Base-by-base conservation (phyloP, 805 yeast genomes). In the Candida piceae region DNA sequence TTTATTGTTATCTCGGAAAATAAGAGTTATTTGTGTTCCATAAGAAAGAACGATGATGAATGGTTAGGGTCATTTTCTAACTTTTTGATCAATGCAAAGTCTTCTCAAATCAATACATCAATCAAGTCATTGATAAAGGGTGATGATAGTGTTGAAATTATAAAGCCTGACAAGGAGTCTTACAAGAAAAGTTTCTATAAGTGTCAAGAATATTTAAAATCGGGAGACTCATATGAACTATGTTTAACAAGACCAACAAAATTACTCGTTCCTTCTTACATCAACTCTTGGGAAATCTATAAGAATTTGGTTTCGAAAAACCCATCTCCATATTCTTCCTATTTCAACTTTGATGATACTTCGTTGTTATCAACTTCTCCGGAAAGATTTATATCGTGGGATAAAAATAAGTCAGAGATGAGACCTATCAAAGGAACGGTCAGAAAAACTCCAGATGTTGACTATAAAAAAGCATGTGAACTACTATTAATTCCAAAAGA, bases 341-440 rank as follows among this genome's bases (percentile, higher is more conserved):
- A 64, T 54, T 67, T 93, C 67, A 70, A 78, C 34, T 84, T 90
- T 50, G 70, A 66, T 2, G 83, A 80, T 42, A 72, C 74, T 19
- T 66, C 70, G 10, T 62, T 93, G 22, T 67, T 90, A 3, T 86
- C 96, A 2, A 82, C 96, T 0, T 90, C 97, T 0, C 99, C 99
- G 0, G 99, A 93, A 58, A 67, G 98, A 45, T 94, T 93, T 52
- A 55, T 94, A 35, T 72, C 80, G 3, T 94, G 97, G 96, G 70
- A 70, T 37, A 57, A 67, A 16, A 54, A 60, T 0, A 46, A 44
- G 16, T 83, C 93, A 40, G 95, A 93, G 59, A 69, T 93, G 53
- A 69, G 97, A 37, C 99, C 99, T 2, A 93, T 93, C 39, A 93
- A 93, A 57, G 99, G 99, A 4, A 93, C 99, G 0, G 96, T 93